Base-by-base conservation (phyloP, 169 alveolate genomes). In the Plasmodium falciparum region DNA sequence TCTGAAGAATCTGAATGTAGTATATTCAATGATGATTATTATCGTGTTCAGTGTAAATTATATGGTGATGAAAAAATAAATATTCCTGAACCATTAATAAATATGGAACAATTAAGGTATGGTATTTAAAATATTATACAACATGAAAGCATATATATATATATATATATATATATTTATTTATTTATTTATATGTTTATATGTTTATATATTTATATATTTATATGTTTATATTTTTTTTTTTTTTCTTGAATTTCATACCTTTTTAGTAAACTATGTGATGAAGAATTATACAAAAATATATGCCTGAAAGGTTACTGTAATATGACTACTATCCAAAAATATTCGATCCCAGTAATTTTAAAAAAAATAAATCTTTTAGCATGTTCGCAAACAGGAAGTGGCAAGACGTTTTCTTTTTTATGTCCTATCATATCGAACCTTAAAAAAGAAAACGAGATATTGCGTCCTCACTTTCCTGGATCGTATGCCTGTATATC, bases 301-400 rank as follows among this genome's bases (percentile, higher is more conserved):
- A 93, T 94, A 58, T 83, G 88, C 17, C 67, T 93, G 74, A 95
- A 95, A 11, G 95, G 94, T 39, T 98, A 96, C 93, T 97, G 96
- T 61, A 93, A 94, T 76, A 99, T 99, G 50, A 98, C 99, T 1
- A 97, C 98, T 4, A 96, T 99, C 50, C 99, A 99, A 96, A 97
- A 97, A 91, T 97, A 97, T 88, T 93, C 98, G 11, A 98, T 99
- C 49, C 99, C 99, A 8, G 94, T 97, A 63, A 94, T 98, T 1
- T 76, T 97, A 59, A 92, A 96, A 11, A 97, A 98, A 66, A 95
- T 98, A 70, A 99, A 98, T 90, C 91, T 98, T 73, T 95, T 98
- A 95, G 99, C 99, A 1, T 96, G 98, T 89, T 99, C 99, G 0
- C 98, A 97, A 78, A 98, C 99, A n/a, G 99, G 99, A 6, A 96